Conservation (phyloP, 2,329 filamentous ascomycete species). For the Exophiala bonariae region DNA sequence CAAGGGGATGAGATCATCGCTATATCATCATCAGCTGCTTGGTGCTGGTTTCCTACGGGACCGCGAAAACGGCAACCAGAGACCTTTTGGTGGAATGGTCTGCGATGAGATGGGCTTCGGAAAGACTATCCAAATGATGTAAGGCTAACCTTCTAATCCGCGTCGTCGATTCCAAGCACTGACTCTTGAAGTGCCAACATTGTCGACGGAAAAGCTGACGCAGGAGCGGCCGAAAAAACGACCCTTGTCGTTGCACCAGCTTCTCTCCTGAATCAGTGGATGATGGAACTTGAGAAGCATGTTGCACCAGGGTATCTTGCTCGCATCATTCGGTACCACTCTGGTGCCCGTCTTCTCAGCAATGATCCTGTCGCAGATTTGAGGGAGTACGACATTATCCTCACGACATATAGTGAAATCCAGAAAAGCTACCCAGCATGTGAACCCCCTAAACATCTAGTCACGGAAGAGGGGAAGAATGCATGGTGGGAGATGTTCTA, state of each 20-base stretch:
- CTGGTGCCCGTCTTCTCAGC: constrained; percentile 23
- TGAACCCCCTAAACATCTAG: constrained; percentile 22
- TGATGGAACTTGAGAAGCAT: constrained; percentile 34
- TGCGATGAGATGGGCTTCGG: constrained; percentile 45
- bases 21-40: constrained; percentile 37
- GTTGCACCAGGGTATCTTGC: constrained; percentile 29
- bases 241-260: constrained; percentile 41
- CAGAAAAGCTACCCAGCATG: constrained; percentile 34
- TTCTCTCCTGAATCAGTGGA: constrained; percentile 37
- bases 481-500: constrained; percentile 31
- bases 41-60: constrained; percentile 25
- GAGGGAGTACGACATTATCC: constrained; percentile 28
- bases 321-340: constrained; percentile 29
- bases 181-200: constrained; percentile 34
- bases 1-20: constrained; percentile 33
- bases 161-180: constrained; percentile 5
- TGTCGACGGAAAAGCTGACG: constrained; percentile 32
- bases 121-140: constrained; percentile 39
- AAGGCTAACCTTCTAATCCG: constrained; percentile 20
- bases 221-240: constrained; percentile 26
- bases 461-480: constrained; percentile 23
- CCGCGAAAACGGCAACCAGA: constrained; percentile 18
- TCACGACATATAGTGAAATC: constrained; percentile 42
- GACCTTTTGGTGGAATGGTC: constrained; percentile 38
- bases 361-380: constrained; percentile 27